Conservation (phyloP, 1,284 basidiomycete genomes). For the Marasmius tenuissimus region DNA sequence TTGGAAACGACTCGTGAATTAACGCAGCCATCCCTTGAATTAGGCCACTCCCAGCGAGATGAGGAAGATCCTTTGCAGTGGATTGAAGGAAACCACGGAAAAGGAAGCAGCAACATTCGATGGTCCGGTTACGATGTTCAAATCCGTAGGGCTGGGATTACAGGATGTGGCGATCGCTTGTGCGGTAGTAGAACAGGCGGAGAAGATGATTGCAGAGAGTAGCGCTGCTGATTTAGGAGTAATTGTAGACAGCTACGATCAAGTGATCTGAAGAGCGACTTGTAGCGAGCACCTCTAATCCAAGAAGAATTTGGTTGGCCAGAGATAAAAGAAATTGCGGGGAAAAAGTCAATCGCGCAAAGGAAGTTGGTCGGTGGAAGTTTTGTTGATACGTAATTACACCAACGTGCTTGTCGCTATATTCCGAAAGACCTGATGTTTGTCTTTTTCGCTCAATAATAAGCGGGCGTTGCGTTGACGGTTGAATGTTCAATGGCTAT, state of each 20-base stretch:
- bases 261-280: no score
- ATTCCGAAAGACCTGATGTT: no score
- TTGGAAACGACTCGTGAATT: slow-evolving; percentile 23
- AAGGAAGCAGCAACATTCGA: slow-evolving; percentile 20
- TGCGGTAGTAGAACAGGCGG: slow-evolving; percentile 40
- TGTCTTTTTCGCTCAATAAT: no score
- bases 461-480: no score
- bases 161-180: slow-evolving; percentile 74
- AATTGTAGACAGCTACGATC: slow-evolving; percentile 6
- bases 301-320: no score
- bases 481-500: no score
- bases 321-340: no score
- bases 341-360: no score
- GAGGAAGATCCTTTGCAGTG: slow-evolving; percentile 8
- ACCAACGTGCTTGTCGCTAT: no score
- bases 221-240: neutral
- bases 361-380: no score
- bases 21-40: neutral
- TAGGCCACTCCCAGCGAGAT: neutral
- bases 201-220: slow-evolving; percentile 20
- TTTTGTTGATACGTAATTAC: no score
- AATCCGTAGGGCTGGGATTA: slow-evolving; percentile 75
- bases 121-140: slow-evolving; percentile 68
- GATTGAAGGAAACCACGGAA: neutral
- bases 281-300: no score